phyloP scores from a whole-genome alignment of 2,329 filamentous ascomycete species.

The Sclerotinia trifoliorum region DNA sequence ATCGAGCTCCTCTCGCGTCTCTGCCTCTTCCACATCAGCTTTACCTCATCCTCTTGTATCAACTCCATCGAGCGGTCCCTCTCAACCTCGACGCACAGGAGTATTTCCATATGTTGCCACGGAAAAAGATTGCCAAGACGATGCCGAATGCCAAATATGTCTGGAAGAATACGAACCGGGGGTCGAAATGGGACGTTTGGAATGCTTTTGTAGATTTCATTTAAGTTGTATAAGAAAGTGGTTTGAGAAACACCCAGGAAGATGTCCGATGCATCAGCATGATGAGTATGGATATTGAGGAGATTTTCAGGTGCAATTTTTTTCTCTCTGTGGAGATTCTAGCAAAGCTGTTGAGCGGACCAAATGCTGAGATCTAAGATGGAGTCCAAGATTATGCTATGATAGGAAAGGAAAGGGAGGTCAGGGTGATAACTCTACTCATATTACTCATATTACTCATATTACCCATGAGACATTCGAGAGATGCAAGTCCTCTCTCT shows the following conservation, averaged over 20 bases:
- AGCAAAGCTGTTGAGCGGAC: slow-evolving; percentile 44
- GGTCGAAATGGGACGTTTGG: slow-evolving; percentile 61
- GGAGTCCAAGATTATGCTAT: not conserved
- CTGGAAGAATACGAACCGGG: slow-evolving; percentile 64
- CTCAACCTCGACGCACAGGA: slow-evolving; percentile 49
- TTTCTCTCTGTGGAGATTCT: not conserved
- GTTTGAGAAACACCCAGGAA: slow-evolving; percentile 61
- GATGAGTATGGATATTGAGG: slow-evolving; percentile 22
- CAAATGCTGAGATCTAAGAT: slow-evolving; percentile 63
- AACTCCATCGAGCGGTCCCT: not conserved
- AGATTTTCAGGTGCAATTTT: not conserved
- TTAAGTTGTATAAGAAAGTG: slow-evolving; percentile 59
- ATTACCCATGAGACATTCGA: not conserved
- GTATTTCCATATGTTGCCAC: slow-evolving; percentile 65
- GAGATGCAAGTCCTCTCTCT: not conserved
- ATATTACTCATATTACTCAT: too few species aligned
- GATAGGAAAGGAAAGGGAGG: not conserved
- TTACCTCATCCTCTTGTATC: slow-evolving; percentile 34
- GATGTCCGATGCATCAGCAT: slow-evolving; percentile 66
- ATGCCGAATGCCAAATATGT: slow-evolving; percentile 67
- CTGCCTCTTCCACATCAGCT: slow-evolving; percentile 25
- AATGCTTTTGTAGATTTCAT: slow-evolving; percentile 67
- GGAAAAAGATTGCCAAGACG: slow-evolving; percentile 67
- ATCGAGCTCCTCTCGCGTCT: slow-evolving; percentile 30
- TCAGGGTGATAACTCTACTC: not conserved